Evolutionary conservation across 2,329 filamentous ascomycete genomes (phyloP), one percentile per base, ranked within the genome.

Genomic region (Colletotrichum sp.): DNA sequence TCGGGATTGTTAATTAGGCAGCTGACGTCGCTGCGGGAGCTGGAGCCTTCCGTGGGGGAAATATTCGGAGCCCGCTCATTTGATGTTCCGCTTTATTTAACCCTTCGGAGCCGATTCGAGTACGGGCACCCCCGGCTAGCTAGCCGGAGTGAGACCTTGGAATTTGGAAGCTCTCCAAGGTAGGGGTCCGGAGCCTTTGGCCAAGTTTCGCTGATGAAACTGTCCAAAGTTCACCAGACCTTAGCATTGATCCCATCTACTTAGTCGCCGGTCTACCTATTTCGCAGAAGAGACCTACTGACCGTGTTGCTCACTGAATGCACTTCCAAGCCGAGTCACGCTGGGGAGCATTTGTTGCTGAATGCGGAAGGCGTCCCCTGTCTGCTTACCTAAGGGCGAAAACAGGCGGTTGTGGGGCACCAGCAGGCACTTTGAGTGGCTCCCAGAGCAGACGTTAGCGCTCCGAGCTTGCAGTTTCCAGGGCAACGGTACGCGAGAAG

Each of bases 401-500:
- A 34, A 71, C 30, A 65, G 58, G 43, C 32, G 36, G 16, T 16
- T 60, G 58, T 74, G 71, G 74, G 65, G 64, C 18, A 36, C 4
- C 21, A 30, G 34, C 18, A 8, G 38, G 34, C 26, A 28, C 7
- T 64, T 58, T 60, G 21, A 73, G 70, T 75, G 71, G 64, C 21
- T 43, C 26, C 26, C 28, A 66, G 18, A 15, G 21, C 32, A 28
- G 66, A 26, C 34, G 8, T n/a, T 38, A 36, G 38, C 38, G 57
- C 73, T 48, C 24, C 43, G 12, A 69, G 57, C 52, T 69, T 38
- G 48, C 13, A 57, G 74, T 76, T 61, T 67, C 74, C 65, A 32
- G 30, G 74, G 74, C 71, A 76, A 76, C 74, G 71, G 64, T 21
- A 72, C 72, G 64, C 74, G 74, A 76, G 72, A 65, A 55, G 57